Evolutionary conservation across 257 asterid species (phyloP).

Genomic region (Solanum lignicaule): DNA sequence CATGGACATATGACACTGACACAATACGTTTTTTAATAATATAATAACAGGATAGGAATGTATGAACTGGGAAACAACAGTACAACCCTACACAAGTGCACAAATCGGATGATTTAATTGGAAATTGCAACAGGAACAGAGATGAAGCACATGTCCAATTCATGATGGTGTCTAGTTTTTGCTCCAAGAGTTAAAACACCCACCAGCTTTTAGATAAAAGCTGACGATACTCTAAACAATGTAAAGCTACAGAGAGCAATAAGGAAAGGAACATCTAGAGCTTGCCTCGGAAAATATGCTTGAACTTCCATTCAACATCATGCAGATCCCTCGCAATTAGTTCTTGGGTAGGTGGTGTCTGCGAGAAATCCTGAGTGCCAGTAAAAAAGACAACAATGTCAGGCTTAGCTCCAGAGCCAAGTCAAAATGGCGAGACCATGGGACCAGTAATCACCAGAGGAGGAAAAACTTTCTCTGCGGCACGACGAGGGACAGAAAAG

Average conservation of each 20-base stretch:
- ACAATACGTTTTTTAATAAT: background rate
- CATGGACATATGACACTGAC: background rate
- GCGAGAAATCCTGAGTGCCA: conserved; percentile 70
- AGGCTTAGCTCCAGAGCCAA: background rate
- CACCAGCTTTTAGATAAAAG: background rate
- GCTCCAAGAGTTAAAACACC: background rate
- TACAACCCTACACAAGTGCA: background rate
- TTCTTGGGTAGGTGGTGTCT: conserved; percentile 91
- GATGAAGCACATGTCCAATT: background rate
- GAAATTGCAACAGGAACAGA: background rate
- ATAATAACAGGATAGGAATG: background rate
- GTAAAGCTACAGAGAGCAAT: background rate
- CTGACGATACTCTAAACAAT: background rate
- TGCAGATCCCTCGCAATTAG: conserved; percentile 96
- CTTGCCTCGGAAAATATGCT: conserved; percentile 90
- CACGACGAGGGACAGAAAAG: conserved; percentile 96
- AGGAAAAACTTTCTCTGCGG: conserved; percentile 98
- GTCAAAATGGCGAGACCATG: background rate
- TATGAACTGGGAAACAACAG: background rate
- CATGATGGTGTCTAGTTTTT: background rate
- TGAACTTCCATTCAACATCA: conserved; percentile 92
- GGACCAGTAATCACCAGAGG: conserved; percentile 54
- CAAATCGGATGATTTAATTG: background rate
- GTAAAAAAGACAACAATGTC: background rate
- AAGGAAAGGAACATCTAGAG: background rate